Conservation (phyloP, 495 filamentous ascomycete genomes). For the Aspergillus panamensis region DNA sequence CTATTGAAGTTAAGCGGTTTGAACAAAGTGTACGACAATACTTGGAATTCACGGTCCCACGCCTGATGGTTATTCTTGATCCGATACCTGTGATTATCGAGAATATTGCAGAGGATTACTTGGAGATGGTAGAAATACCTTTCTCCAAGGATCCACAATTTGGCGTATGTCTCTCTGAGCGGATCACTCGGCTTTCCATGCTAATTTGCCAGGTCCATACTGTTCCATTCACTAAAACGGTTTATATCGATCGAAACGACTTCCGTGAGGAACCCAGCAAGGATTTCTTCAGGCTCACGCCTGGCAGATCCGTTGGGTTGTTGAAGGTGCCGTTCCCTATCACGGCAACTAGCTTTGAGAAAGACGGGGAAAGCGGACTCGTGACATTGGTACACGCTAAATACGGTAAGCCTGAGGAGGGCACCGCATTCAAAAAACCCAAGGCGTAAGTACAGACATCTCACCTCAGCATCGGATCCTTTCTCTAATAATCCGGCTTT, state of each 20-base stretch:
- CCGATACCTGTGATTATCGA: slow-evolving; percentile 66
- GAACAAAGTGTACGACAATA: slow-evolving; percentile 73
- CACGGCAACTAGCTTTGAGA: slow-evolving; percentile 51
- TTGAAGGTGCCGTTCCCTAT: slow-evolving; percentile 79
- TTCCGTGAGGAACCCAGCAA: slow-evolving; percentile 79
- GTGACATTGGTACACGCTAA: slow-evolving; percentile 49
- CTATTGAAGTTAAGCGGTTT: slow-evolving; percentile 68
- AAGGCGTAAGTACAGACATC: slow-evolving; percentile 13
- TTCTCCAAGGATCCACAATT: slow-evolving; percentile 36
- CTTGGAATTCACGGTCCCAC: slow-evolving; percentile 76
- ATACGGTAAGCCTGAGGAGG: slow-evolving; percentile 43
- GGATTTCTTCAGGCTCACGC: slow-evolving; percentile 89
- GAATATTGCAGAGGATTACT: slow-evolving; percentile 63
- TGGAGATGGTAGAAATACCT: slow-evolving; percentile 59
- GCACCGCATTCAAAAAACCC: slow-evolving; percentile 19
- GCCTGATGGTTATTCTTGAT: slow-evolving; percentile 73
- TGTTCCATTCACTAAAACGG: slow-evolving; percentile 62
- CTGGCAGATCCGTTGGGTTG: slow-evolving; percentile 81
- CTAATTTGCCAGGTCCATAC: slow-evolving; percentile 37
- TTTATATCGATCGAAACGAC: slow-evolving; percentile 88
- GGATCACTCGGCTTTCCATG: background rate
- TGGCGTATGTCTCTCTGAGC: background rate
- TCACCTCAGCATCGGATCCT: background rate
- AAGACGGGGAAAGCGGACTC: slow-evolving; percentile 69
- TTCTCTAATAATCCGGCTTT: background rate